Base-by-base conservation (phyloP, 2,329 filamentous ascomycete species). In the Acephala macrosclerotiorum region DNA sequence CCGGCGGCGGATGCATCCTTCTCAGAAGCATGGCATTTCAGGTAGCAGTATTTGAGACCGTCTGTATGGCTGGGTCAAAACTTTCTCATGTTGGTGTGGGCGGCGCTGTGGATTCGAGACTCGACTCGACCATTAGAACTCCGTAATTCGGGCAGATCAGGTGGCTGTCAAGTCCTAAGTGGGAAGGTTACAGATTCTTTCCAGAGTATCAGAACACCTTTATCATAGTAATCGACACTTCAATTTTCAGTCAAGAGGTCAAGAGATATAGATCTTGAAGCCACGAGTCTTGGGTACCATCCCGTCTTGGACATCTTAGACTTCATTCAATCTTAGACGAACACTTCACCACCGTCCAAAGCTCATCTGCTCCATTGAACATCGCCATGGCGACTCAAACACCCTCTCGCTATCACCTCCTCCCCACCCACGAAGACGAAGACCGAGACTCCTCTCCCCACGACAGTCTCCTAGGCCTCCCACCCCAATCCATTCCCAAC, bases 401-500 rank as follows among this genome's bases (percentile, higher is more conserved):
- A 5, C n/a, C 45, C 20, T 53, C 45, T 25, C 45, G 45, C 18
- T 55, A 57, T 18, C 55, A 57, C 18, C 12, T 57, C 33, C 20
- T 57, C 1, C 40, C 58, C 6, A 42, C 53, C 51, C 58, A 58
- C n/a, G 56, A 51, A 26, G 61, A 66, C 26, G 51, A 58, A 42
- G 61, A 59, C 2, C 55, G 45, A 25, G 55, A 56, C 5, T 51
- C 47, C n/a, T 61, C 58, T 7, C 61, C 58, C 26, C 53, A 60
- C 36, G 26, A 60, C 18, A 38, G 57, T 56, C 45, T 68, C 11
- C 63, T 64, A 16, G 35, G 29, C 22, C 25, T 9, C n/a, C 18
- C 40, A 16, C n/a, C 40, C 20, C 29, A 36, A n/a, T 33, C 16
- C 8, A 22, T 53, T 20, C 56, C 56, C 11, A 53, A 58, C 33